Evolutionary conservation across 257 asterid species (phyloP).

Genomic region (Primulina eburnea): DNA sequence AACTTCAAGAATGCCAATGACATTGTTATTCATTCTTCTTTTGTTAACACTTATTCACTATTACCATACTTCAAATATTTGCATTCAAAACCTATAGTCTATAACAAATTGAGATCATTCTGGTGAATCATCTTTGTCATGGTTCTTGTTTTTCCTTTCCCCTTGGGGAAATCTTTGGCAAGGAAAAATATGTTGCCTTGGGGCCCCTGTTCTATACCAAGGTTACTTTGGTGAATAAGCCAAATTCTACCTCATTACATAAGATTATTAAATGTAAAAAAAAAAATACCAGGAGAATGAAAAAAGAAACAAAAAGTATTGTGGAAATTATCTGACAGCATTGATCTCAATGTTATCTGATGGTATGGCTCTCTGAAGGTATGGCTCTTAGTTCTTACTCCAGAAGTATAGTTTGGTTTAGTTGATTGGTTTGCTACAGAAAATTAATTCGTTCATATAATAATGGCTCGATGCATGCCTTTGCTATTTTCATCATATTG

Average conservation of each 20-base stretch:
- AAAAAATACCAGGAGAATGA: too few relatives aligned
- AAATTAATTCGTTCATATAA: background rate
- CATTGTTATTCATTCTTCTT: conserved; percentile 2
- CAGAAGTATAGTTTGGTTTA: background rate
- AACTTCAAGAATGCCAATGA: conserved; percentile 1
- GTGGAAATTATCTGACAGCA: too few relatives aligned
- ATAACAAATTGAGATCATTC: conserved; percentile 14
- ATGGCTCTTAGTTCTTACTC: background rate
- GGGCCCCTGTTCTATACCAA: conserved; percentile 1
- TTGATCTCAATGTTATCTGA: too few relatives aligned
- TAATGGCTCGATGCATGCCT: background rate
- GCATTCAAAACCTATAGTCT: background rate
- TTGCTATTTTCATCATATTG: conserved; percentile 11
- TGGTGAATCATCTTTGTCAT: too few relatives aligned
- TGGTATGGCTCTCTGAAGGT: too few relatives aligned
- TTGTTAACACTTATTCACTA: conserved; percentile 1
- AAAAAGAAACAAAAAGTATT: too few relatives aligned
- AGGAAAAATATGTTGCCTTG: background rate
- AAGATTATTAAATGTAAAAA: background rate
- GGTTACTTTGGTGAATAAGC: background rate
- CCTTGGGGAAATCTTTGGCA: background rate
- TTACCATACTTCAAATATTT: too few relatives aligned
- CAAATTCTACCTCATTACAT: background rate
- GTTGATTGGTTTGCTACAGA: conserved; percentile 5
- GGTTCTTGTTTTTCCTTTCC: background rate